phyloP scores from a whole-genome alignment of 768 basidiomycete species.

The Tricholoma bakamatsutake region DNA sequence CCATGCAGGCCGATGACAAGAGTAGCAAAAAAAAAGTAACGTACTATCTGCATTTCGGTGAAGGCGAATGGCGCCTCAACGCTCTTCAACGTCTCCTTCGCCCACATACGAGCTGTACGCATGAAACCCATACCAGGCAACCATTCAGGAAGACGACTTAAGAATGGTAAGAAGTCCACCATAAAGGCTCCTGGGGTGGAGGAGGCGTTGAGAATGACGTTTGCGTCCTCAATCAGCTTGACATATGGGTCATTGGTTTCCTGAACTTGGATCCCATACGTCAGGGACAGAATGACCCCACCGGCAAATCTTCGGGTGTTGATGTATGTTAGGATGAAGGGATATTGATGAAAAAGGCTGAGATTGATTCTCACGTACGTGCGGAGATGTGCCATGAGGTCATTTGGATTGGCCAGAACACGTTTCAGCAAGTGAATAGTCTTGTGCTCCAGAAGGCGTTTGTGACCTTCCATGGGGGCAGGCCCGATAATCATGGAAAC shows the following conservation, averaged over 20 bases:
- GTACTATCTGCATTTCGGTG: conserved; percentile 42
- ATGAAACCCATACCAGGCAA: conserved; percentile 44
- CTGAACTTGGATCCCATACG: conserved; percentile 26
- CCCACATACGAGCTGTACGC: conserved; percentile 31
- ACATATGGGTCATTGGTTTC: conserved; percentile 27
- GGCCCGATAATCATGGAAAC: conserved; percentile 38
- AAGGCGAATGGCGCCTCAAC: conserved; percentile 33
- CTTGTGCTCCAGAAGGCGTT: conserved; percentile 29
- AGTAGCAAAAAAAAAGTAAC: conserved; percentile 3
- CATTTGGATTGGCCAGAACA: conserved; percentile 24
- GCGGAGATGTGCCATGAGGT: conserved; percentile 31
- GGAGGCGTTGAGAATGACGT: conserved; percentile 17
- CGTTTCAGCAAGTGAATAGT: conserved; percentile 32
- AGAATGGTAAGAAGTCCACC: conserved; percentile 22
- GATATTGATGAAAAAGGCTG: too few species aligned
- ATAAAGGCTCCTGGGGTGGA: conserved; percentile 23
- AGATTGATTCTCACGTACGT: conserved; percentile 25
- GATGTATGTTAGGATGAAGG: not conserved
- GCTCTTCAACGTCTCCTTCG: conserved; percentile 25
- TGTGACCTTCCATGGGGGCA: conserved; percentile 22
- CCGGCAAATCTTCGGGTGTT: conserved; percentile 16
- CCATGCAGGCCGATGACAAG: not conserved
- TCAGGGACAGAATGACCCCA: conserved; percentile 22
- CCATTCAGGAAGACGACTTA: conserved; percentile 41
- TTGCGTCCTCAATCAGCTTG: conserved; percentile 18